phyloP scores from a whole-genome alignment of 768 basidiomycete genomes.

The Suillus subalutaceus region DNA sequence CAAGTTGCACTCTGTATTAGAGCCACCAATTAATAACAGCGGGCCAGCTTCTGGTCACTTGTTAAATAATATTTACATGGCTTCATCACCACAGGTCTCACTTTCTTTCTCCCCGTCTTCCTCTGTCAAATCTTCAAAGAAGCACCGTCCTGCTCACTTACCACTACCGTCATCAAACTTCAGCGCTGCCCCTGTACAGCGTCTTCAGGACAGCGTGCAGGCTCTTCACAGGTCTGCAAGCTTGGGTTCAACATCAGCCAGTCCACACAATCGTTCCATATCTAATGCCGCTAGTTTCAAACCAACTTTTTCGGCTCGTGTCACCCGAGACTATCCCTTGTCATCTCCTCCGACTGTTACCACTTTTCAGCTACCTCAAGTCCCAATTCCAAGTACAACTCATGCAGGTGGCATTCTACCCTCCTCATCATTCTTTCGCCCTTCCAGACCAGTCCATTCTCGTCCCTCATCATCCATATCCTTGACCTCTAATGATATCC shows the following conservation, averaged over 20 bases:
- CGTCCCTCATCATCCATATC: slow-evolving; percentile 41
- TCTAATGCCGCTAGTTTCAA: slow-evolving; percentile 18
- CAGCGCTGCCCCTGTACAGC: slow-evolving; percentile 19
- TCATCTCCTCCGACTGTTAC: slow-evolving; percentile 32
- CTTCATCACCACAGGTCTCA: slow-evolving; percentile 17
- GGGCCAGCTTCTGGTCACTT: neutral
- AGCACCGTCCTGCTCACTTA: slow-evolving; percentile 17
- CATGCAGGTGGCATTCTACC: slow-evolving; percentile 79
- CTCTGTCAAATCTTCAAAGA: slow-evolving; percentile 3
- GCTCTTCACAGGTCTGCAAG: slow-evolving; percentile 16
- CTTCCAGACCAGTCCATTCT: slow-evolving; percentile 60
- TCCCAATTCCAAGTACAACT: slow-evolving; percentile 40
- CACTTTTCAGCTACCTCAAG: slow-evolving; percentile 25
- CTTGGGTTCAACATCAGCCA: slow-evolving; percentile 11
- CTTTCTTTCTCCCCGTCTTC: slow-evolving; percentile 17
- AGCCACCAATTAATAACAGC: neutral
- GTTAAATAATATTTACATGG: slow-evolving; percentile 12
- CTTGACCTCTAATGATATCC: slow-evolving; percentile 36
- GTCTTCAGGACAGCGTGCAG: slow-evolving; percentile 13
- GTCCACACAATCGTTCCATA: slow-evolving; percentile 14
- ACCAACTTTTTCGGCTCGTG: slow-evolving; percentile 16
- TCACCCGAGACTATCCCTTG: slow-evolving; percentile 23
- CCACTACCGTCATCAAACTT: slow-evolving; percentile 21
- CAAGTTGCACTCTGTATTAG: neutral
- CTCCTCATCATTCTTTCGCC: slow-evolving; percentile 77